A percentile compares a stretch with the other conserved stretches of the same genome.
phyloP scores from a whole-genome alignment of 345 rosid genomes.

The Eucalyptus marginata region DNA sequence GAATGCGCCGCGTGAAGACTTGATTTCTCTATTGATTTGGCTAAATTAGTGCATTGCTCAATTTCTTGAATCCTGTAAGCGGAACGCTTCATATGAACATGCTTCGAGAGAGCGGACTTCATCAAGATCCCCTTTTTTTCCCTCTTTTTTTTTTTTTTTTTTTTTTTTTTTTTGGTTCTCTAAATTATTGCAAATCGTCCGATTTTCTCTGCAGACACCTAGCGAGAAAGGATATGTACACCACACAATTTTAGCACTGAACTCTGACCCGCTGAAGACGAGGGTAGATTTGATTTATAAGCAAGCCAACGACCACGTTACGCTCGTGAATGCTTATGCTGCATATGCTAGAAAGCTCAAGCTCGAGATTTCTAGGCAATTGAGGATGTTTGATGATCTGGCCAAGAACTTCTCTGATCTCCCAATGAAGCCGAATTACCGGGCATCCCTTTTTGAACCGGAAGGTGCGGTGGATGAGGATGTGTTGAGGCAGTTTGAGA shows the following conservation, averaged over 20 bases:
- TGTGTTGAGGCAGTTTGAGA: conserved; percentile 64
- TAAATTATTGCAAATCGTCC: neutral
- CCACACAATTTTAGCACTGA: conserved; percentile 54
- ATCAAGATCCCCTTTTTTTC: neutral
- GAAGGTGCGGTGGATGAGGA: conserved; percentile 59
- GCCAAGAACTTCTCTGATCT: conserved; percentile 58
- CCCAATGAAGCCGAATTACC: conserved; percentile 33
- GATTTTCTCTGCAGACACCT: conserved; percentile 19
- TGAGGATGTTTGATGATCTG: conserved; percentile 64
- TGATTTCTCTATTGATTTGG: neutral
- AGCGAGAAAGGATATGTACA: conserved; percentile 56
- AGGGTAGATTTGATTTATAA: conserved; percentile 77
- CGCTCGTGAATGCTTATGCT: conserved; percentile 75
- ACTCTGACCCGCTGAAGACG: conserved; percentile 77
- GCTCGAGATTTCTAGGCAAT: conserved; percentile 73
- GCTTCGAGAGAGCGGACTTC: neutral
- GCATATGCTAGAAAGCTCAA: conserved; percentile 92
- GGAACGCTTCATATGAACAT: neutral
- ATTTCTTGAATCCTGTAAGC: neutral
- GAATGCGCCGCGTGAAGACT: neutral
- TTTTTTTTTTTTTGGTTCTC: neutral
- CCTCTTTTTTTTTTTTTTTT: too few relatives aligned
- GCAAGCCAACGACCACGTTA: conserved; percentile 79
- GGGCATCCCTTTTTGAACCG: conserved; percentile 27
- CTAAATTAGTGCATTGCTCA: neutral